phyloP scores from a whole-genome alignment of 768 basidiomycete genomes.

The Leccinum aurantiacum region DNA sequence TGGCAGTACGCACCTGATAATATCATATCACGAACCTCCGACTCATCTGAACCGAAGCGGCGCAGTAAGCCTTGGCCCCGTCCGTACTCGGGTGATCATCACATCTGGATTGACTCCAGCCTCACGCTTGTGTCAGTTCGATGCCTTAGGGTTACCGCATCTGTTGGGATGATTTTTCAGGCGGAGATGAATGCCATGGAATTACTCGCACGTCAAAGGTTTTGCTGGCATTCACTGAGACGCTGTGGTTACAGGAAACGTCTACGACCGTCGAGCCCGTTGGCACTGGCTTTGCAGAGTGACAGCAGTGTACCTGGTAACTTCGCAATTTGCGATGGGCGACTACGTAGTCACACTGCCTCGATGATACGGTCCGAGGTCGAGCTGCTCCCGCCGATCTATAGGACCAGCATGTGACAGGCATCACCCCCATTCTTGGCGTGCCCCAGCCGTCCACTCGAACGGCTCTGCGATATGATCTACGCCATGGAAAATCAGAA shows the following conservation, averaged over 20 bases:
- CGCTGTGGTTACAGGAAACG: not conserved
- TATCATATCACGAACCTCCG: no score
- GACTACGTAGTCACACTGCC: not conserved
- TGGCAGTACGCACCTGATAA: no score
- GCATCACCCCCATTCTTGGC: not conserved
- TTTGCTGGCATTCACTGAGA: not conserved
- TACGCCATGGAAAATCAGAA: slow-evolving; percentile 13
- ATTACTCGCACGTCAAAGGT: not conserved
- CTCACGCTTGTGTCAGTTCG: no score
- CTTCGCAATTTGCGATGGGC: no score
- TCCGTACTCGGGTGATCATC: no score
- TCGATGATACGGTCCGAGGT: not conserved
- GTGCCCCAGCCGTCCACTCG: not conserved
- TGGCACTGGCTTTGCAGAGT: not conserved
- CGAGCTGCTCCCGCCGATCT: not conserved
- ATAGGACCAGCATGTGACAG: not conserved
- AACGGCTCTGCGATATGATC: slow-evolving; percentile 7
- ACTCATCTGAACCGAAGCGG: not conserved
- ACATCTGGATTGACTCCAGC: no score
- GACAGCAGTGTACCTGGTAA: no score
- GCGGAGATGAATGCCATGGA: not conserved
- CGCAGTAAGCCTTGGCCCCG: not conserved
- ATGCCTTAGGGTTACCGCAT: not conserved
- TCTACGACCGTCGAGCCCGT: not conserved
- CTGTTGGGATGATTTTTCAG: not conserved